Evolutionary conservation across 768 basidiomycete genomes (phyloP).

Genomic region (Gloeopeniophorella convolvens): DNA sequence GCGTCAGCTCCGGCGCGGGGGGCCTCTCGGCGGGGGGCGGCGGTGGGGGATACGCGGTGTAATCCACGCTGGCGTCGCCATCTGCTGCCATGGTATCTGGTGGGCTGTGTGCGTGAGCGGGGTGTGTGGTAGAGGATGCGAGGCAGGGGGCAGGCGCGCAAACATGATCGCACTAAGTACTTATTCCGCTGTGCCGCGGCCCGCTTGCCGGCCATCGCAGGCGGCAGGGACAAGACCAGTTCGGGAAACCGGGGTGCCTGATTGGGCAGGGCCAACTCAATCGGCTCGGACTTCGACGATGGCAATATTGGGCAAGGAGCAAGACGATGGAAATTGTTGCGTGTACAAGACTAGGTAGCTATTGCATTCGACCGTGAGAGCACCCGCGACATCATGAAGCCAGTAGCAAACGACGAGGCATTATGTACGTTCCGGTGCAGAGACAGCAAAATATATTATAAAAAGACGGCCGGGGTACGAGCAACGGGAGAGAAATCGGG

Average conservation of each 20-base stretch:
- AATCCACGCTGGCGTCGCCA: slow-evolving; percentile 5
- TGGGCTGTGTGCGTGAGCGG: neutral
- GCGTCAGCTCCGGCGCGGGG: slow-evolving; percentile 29
- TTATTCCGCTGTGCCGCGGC: no score
- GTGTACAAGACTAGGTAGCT: no score
- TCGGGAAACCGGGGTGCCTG: no score
- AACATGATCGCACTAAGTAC: no score
- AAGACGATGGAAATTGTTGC: no score
- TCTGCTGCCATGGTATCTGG: slow-evolving; percentile 3
- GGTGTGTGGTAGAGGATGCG: neutral
- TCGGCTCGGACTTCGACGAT: no score
- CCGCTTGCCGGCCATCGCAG: no score
- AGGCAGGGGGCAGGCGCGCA: no score
- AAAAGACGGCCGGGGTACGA: slow-evolving; percentile 14
- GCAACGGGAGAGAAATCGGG: neutral
- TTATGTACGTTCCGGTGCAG: neutral
- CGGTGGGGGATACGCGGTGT: slow-evolving; percentile 10
- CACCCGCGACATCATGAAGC: neutral
- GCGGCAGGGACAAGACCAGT: no score
- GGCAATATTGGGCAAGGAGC: no score
- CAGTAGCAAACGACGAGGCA: neutral
- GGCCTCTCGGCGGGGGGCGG: neutral
- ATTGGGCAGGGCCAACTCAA: no score
- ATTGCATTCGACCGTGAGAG: no score
- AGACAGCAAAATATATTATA: slow-evolving; percentile 18